A percentile compares a stretch with the other conserved stretches of the same genome.
These are phyloP conservation scores for Pythium myriotylum DNA, from an alignment of 352 stramenopile species.

Conservation along the genomic window DNA sequence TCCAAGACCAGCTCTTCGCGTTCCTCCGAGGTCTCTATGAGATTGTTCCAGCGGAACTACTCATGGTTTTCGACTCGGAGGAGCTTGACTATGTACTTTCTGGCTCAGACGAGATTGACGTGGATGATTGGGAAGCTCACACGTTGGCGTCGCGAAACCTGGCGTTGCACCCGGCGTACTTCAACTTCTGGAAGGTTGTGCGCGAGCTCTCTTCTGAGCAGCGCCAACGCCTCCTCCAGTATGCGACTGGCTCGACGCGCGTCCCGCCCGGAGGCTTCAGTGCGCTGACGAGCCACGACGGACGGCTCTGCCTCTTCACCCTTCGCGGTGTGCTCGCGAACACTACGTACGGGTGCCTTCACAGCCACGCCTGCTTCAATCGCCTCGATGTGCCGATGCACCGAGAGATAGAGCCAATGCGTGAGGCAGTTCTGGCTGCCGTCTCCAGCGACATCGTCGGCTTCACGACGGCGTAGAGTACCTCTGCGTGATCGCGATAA, in stretches of 20 bases:
- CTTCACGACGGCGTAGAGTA: slow-evolving; percentile 19
- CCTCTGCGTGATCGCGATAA: too few species aligned
- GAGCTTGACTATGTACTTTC: slow-evolving; percentile 93
- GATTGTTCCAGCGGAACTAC: slow-evolving; percentile 84
- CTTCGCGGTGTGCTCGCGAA: slow-evolving; percentile 1
- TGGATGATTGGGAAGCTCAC: slow-evolving; percentile 87
- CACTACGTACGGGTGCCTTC: slow-evolving; percentile 7
- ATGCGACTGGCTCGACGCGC: slow-evolving; percentile 37
- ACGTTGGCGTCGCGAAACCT: slow-evolving; percentile 31
- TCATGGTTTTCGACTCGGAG: slow-evolving; percentile 93
- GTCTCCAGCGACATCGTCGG: slow-evolving; percentile 7
- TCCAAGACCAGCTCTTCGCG: slow-evolving; percentile 65
- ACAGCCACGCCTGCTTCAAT: slow-evolving; percentile 44
- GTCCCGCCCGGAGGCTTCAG: slow-evolving; percentile 32
- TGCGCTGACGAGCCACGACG: slow-evolving; percentile 31
- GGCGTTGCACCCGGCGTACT: neutral
- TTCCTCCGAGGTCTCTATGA: slow-evolving; percentile 92
- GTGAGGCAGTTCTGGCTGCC: neutral
- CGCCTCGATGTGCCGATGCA: slow-evolving; percentile 88
- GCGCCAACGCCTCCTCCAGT: slow-evolving; percentile 35
- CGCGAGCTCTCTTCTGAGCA: slow-evolving; percentile 39
- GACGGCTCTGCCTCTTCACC: slow-evolving; percentile 27
- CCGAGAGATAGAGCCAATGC: neutral
- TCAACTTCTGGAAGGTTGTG: slow-evolving; percentile 47
- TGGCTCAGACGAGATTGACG: slow-evolving; percentile 86